Evolutionary conservation across 495 filamentous ascomycete species (phyloP).

Genomic region (Tetracladium marchalianum): DNA sequence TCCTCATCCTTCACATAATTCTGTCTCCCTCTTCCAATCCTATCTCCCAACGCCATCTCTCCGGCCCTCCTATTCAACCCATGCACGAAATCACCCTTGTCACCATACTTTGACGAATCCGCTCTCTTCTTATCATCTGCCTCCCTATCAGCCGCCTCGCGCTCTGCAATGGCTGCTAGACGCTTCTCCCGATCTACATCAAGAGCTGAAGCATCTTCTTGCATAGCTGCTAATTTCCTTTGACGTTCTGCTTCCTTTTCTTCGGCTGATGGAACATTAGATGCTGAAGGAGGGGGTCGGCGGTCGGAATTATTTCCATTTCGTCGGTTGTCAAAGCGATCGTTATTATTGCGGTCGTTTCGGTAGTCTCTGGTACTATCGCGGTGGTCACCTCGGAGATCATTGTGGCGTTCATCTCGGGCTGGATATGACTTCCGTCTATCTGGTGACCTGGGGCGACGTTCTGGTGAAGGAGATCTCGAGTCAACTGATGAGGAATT

Average conservation of each 20-base stretch:
- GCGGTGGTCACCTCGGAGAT: too few species aligned
- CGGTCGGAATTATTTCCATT: slow-evolving; percentile 17
- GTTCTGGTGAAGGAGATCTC: slow-evolving; percentile 16
- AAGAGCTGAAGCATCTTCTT: slow-evolving; percentile 68
- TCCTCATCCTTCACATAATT: slow-evolving; percentile 30
- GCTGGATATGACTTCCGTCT: slow-evolving; percentile 20
- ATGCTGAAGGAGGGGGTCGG: slow-evolving; percentile 2
- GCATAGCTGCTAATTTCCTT: slow-evolving; percentile 78
- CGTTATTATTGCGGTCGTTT: slow-evolving; percentile 2
- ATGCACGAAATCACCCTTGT: slow-evolving; percentile 51
- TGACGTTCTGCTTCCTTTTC: slow-evolving; percentile 43
- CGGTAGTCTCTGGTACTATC: slow-evolving; percentile 18
- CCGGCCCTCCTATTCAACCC: slow-evolving; percentile 49
- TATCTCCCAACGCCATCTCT: slow-evolving; percentile 44
- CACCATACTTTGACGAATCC: slow-evolving; percentile 47
- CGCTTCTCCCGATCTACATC: slow-evolving; percentile 65
- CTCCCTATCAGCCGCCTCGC: slow-evolving; percentile 53
- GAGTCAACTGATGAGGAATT: slow-evolving; percentile 17
- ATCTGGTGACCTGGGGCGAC: slow-evolving; percentile 14
- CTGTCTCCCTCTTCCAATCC: slow-evolving; percentile 37
- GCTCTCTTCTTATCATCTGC: slow-evolving; percentile 51
- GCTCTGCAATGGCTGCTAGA: slow-evolving; percentile 53
- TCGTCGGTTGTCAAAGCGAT: slow-evolving; percentile 8
- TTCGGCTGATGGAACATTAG: slow-evolving; percentile 8
- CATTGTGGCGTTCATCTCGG: not conserved